Evolutionary conservation across 2,329 filamentous ascomycete genomes (phyloP).

Genomic region (Herpotrichia juniperi): DNA sequence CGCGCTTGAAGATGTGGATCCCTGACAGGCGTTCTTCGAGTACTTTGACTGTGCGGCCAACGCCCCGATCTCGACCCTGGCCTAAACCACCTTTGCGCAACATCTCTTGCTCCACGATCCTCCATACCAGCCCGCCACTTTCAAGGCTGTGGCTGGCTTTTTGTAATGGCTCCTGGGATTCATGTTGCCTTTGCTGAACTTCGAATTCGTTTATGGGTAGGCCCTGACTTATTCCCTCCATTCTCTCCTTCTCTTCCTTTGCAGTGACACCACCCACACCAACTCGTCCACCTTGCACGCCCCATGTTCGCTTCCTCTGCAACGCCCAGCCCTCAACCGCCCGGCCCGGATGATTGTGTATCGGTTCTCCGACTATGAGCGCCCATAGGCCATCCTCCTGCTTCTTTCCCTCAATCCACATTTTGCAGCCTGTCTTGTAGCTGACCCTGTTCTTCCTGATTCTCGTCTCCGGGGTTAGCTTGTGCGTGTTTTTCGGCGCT

Average conservation of each 20-base stretch:
- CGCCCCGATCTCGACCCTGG: constrained; percentile 38
- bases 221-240: not conserved
- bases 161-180: constrained; percentile 1
- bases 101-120: constrained; percentile 45
- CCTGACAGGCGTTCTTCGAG: constrained; percentile 35
- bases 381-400: constrained; percentile 36
- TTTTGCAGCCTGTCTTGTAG: constrained; percentile 43
- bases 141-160: constrained; percentile 32
- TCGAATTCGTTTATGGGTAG: not conserved
- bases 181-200: not conserved
- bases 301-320: constrained; percentile 43
- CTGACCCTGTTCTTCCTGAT: constrained; percentile 41
- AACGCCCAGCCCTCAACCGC: constrained; percentile 37
- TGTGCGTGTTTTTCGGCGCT: constrained; percentile 43
- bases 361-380: constrained; percentile 33
- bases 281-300: constrained; percentile 33
- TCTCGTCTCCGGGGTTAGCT: constrained; percentile 42
- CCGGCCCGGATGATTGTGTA: constrained; percentile 39
- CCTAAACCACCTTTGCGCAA: constrained; percentile 28
- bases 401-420: constrained; percentile 44
- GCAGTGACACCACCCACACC: constrained; percentile 40
- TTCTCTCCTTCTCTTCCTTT: constrained; percentile 29
- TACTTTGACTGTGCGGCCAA: constrained; percentile 37
- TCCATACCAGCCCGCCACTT: constrained; percentile 37
- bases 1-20: constrained; percentile 44